A percentile compares a stretch with the other conserved stretches of the same genome.
Evolutionary conservation across 1,139 yeast species (phyloP).

Genomic region (Lodderomyces margitis): DNA sequence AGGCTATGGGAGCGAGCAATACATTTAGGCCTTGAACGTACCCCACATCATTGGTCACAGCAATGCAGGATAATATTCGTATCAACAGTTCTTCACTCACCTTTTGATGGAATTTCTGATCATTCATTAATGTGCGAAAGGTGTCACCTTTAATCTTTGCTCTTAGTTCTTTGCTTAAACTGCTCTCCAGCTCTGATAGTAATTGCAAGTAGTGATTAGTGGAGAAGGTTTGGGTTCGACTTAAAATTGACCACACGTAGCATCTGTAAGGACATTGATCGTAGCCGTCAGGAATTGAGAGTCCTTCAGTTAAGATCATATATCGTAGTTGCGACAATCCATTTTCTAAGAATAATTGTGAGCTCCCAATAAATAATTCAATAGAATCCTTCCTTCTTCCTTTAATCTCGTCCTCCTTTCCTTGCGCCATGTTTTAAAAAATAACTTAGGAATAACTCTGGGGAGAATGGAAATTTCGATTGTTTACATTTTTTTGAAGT

Average conservation of each 20-base stretch:
- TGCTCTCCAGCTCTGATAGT: constrained; percentile 56
- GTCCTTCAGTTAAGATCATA: constrained; percentile 74
- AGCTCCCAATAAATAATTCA: constrained; percentile 59
- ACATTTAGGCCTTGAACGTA: constrained; percentile 95
- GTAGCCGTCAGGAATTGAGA: constrained; percentile 50
- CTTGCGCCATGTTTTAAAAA: not conserved
- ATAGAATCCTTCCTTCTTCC: constrained; percentile 63
- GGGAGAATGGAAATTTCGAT: not conserved
- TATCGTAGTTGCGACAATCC: constrained; percentile 79
- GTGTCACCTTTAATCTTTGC: constrained; percentile 84
- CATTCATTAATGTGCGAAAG: constrained; percentile 81
- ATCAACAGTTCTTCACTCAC: constrained; percentile 70
- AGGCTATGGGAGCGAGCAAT: constrained; percentile 79
- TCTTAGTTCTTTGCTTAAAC: constrained; percentile 42
- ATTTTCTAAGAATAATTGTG: constrained; percentile 63
- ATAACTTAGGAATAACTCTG: not conserved
- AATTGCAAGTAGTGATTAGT: constrained; percentile 53
- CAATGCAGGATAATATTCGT: constrained; percentile 71
- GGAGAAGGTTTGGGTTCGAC: constrained; percentile 61
- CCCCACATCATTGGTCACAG: constrained; percentile 50
- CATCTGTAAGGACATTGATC: constrained; percentile 64
- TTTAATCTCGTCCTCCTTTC: constrained; percentile 2
- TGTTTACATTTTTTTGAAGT: constrained; percentile 1
- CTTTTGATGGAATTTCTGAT: constrained; percentile 58
- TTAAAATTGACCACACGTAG: constrained; percentile 79